Evolutionary conservation across 176 grass and related monocot genomes (phyloP).

Genomic region (Metroxylon sagu): DNA sequence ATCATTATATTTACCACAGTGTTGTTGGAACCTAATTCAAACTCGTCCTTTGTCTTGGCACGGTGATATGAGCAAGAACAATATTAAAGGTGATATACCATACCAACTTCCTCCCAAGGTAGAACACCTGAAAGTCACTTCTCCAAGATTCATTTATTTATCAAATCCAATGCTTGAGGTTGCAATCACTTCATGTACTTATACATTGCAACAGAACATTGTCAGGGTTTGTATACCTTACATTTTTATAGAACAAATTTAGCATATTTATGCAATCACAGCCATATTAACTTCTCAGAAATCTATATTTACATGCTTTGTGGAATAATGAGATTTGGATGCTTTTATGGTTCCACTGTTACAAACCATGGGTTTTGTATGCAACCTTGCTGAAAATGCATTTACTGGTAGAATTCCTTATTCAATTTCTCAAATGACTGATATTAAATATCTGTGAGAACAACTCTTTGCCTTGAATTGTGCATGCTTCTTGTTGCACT

Average conservation of each 20-base stretch:
- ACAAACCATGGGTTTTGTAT: background rate
- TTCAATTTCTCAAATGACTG: slow-evolving; percentile 84
- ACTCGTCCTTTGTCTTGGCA: slow-evolving; percentile 59
- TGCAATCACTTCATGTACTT: too few relatives aligned
- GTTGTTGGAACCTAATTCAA: slow-evolving; percentile 60
- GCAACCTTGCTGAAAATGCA: slow-evolving; percentile 68
- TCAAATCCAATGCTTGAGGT: too few relatives aligned
- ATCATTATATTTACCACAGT: slow-evolving; percentile 8
- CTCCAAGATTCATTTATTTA: background rate
- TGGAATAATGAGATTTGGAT: too few relatives aligned
- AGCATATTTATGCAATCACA: background rate
- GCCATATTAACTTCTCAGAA: too few relatives aligned
- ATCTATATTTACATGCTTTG: too few relatives aligned
- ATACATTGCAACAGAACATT: too few relatives aligned
- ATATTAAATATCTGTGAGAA: slow-evolving; percentile 75
- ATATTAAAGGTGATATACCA: slow-evolving; percentile 70
- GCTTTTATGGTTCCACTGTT: too few relatives aligned
- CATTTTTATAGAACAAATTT: slow-evolving; percentile 16
- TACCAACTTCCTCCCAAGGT: slow-evolving; percentile 89
- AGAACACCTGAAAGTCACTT: slow-evolving; percentile 55
- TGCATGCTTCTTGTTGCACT: background rate
- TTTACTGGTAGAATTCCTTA: slow-evolving; percentile 73
- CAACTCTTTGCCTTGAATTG: background rate
- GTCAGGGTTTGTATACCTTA: background rate
- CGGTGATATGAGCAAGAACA: slow-evolving; percentile 93